These are phyloP conservation scores for Larix kaempferi DNA, from an alignment of 75 land plant genomes.

Conservation along the genomic window DNA sequence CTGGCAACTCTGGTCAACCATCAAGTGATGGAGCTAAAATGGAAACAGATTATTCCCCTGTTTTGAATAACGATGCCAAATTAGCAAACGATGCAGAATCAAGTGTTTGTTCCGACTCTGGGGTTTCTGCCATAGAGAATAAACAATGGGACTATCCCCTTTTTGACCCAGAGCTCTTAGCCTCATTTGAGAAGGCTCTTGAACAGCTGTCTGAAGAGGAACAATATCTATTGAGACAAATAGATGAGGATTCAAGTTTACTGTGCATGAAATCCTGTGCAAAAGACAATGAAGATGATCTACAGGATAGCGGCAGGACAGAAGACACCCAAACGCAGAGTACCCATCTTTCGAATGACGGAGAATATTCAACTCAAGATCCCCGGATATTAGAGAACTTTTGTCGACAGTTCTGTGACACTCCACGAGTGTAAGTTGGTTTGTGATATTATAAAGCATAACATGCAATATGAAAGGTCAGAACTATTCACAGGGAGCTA, in stretches of 20 bases:
- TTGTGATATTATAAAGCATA: too few species aligned
- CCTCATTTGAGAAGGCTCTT: constrained; percentile 13
- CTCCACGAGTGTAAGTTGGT: too few species aligned
- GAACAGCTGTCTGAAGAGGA: constrained; percentile 2
- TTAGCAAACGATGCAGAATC: not conserved
- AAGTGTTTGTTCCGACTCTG: not conserved
- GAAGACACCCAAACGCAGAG: not conserved
- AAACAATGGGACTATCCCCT: constrained; percentile 1
- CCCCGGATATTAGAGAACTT: not conserved
- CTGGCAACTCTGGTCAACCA: not conserved
- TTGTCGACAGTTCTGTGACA: too few species aligned
- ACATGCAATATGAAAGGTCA: too few species aligned
- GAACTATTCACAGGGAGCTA: too few species aligned
- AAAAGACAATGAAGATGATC: not conserved
- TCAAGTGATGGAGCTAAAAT: not conserved
- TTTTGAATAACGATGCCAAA: not conserved
- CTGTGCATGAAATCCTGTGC: not conserved
- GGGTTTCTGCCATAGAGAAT: not conserved
- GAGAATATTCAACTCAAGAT: not conserved
- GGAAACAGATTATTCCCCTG: not conserved
- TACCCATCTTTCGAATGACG: not conserved
- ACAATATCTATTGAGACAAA: not conserved
- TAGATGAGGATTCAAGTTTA: not conserved
- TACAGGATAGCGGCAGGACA: not conserved
- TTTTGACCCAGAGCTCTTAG: constrained; percentile 6